Evolutionary conservation across 2,329 filamentous ascomycete species (phyloP).

Genomic region (Stagonosporopsis cucurbitacearum): DNA sequence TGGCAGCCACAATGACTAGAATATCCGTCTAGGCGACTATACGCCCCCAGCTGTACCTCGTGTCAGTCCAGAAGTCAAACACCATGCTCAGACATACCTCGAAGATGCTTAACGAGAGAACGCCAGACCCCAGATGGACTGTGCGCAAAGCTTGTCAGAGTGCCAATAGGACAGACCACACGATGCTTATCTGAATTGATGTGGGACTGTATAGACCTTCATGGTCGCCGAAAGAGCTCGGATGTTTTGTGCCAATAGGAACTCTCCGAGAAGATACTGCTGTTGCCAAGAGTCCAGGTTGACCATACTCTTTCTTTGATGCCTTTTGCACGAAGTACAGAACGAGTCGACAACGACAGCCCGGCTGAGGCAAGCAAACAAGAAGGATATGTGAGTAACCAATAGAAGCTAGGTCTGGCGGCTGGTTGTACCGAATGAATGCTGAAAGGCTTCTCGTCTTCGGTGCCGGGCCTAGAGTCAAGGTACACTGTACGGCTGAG

Average conservation of each 20-base stretch:
- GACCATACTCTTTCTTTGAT: background rate
- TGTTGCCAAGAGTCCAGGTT: background rate
- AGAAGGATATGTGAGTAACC: background rate
- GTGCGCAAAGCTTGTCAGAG: conserved; percentile 3
- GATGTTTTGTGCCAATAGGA: background rate
- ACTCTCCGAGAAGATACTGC: background rate
- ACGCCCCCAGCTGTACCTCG: conserved; percentile 2
- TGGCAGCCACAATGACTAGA: conserved; percentile 19
- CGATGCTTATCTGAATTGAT: background rate
- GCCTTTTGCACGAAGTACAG: background rate
- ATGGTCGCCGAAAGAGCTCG: conserved; percentile 1
- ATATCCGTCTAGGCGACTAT: conserved; percentile 3
- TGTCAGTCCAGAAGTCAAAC: conserved; percentile 1
- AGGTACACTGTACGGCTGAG: conserved; percentile 6
- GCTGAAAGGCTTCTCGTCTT: background rate
- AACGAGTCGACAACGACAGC: background rate
- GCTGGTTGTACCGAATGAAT: background rate
- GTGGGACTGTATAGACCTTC: background rate
- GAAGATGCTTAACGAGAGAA: conserved; percentile 1
- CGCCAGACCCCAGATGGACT: conserved; percentile 2
- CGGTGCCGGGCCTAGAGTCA: background rate
- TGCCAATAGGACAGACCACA: background rate
- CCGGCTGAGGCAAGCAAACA: background rate
- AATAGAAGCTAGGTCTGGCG: background rate
- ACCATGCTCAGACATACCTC: conserved; percentile 12